Base-by-base conservation (phyloP, 2,329 filamentous ascomycete genomes). In the Claviceps cyperi region DNA sequence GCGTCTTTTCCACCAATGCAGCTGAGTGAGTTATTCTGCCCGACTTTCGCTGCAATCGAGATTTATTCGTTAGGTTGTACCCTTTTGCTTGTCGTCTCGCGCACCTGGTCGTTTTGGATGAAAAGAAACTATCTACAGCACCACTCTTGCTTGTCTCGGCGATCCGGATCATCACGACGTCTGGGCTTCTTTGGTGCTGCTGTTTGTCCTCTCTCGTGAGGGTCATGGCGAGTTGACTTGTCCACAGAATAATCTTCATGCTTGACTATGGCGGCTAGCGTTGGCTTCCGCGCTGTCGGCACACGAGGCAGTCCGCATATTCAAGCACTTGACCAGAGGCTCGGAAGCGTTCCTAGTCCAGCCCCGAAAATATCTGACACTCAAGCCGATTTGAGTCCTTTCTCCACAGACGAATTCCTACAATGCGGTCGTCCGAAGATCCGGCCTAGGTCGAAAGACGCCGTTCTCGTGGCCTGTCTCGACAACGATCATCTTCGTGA, bases 401-500 rank as follows among this genome's bases (percentile, higher is more conserved):
- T 51, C 56, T 60, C 54, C 44, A 50, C 52, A 59, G 58, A 58
- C 60, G 56, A 57, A 72, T 58, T 74, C 75, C 62, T 65, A 63
- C 71, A 69, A 62, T 72, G 70, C 70, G 66, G 70, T 72, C 67
- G 66, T 55, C 69, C 62, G 59, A 79, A 78, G 75, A 66, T 73
- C 54, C 70, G 66, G 56, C 70, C 76, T 41, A 78, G 69, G 58
- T 76, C 77, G 61, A 78, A 76, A 58, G 80, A 85, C 74, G 77
- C 73, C 57, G 80, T 86, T 55, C 72, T 91, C 64, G 74, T 91
- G 54, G 67, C 70, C 51, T 71, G 74, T 63, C 74, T 90, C 69
- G 77, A 70, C 57, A 77, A 72, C 60, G 78, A 80, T 59, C 79
- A 80, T 60, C 71, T 72, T 56, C 80, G 77, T 47, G 81, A 88